Conservation (phyloP, 1,139 yeast species). For the Wickerhamomyces sp. region DNA sequence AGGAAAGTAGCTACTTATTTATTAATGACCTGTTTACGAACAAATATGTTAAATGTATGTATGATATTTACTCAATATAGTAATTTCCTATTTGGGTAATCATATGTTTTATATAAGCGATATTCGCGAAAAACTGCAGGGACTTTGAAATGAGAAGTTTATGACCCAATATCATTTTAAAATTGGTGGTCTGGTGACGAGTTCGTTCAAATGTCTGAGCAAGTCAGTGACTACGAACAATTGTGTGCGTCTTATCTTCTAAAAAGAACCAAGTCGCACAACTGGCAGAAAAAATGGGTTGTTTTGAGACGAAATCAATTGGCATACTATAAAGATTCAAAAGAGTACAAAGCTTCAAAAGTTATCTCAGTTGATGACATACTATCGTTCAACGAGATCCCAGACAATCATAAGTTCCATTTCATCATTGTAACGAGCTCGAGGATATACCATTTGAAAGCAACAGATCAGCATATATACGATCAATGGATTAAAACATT, state of each 20-base stretch:
- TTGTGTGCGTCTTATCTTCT: constrained; percentile 14
- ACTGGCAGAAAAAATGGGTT: constrained; percentile 54
- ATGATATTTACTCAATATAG: not conserved
- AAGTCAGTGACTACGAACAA: constrained; percentile 8
- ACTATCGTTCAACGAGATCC: constrained; percentile 31
- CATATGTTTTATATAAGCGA: too few species aligned
- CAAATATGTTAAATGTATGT: not conserved
- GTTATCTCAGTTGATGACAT: constrained; percentile 33
- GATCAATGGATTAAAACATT: constrained; percentile 39
- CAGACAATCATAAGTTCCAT: constrained; percentile 34
- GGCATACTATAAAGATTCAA: constrained; percentile 52
- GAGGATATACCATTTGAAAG: constrained; percentile 40
- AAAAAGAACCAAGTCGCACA: constrained; percentile 20
- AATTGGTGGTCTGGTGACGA: too few species aligned
- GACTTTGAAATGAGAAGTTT: too few species aligned
- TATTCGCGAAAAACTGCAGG: too few species aligned
- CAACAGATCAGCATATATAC: constrained; percentile 33
- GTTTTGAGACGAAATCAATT: constrained; percentile 53
- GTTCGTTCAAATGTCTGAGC: not conserved
- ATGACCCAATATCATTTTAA: not conserved
- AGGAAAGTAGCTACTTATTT: constrained; percentile 1
- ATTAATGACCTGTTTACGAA: not conserved
- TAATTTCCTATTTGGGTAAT: too few species aligned
- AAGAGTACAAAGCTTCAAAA: constrained; percentile 51
- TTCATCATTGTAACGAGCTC: constrained; percentile 29